phyloP scores from a whole-genome alignment of 495 filamentous ascomycete genomes.

The Aspergillus sclerotioniger region DNA sequence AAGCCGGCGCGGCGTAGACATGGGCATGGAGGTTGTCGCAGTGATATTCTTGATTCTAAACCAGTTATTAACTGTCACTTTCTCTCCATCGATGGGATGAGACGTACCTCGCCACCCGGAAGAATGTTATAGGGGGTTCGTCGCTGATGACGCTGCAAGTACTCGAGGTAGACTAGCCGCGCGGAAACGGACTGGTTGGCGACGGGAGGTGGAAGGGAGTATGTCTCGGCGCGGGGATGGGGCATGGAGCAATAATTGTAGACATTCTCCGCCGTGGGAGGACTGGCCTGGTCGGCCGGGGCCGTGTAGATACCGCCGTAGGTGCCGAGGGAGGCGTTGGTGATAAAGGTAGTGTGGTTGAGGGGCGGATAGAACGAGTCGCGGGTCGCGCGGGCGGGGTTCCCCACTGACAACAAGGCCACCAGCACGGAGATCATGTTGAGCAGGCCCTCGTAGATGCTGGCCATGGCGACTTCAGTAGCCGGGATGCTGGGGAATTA shows the following conservation, averaged over 20 bases:
- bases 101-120: constrained; percentile 39
- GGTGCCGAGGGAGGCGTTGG: constrained; percentile 37
- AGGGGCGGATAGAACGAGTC: constrained; percentile 43
- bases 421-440: constrained; percentile 12
- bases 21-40: constrained; percentile 41
- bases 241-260: constrained; percentile 49
- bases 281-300: constrained; percentile 26
- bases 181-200: constrained; percentile 28
- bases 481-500: too few species aligned
- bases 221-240: constrained; percentile 39
- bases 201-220: constrained; percentile 30
- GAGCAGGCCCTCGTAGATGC: constrained; percentile 8
- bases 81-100: background rate
- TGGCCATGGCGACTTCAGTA: constrained; percentile 5
- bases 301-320: constrained; percentile 44
- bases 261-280: constrained; percentile 22
- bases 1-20: constrained; percentile 33
- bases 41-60: constrained; percentile 41
- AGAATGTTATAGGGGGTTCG: constrained; percentile 44
- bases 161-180: constrained; percentile 39
- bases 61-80: background rate
- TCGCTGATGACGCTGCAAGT: constrained; percentile 44
- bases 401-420: background rate
- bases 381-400: constrained; percentile 8
- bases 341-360: constrained; percentile 39